phyloP scores from a whole-genome alignment of 169 alveolate genomes.

The Babesia ovis region DNA sequence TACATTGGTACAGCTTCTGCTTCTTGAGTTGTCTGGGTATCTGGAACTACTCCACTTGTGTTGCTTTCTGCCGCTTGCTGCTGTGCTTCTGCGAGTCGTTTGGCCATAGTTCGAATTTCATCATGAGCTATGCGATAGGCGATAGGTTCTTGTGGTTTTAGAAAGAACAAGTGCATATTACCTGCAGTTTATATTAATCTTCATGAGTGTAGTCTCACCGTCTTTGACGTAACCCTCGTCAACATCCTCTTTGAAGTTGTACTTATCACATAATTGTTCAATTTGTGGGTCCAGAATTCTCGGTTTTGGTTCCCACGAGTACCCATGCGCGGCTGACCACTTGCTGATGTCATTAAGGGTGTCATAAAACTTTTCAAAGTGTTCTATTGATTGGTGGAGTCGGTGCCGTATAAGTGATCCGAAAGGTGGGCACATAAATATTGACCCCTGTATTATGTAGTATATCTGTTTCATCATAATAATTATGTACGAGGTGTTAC shows the following conservation, averaged over 20 bases:
- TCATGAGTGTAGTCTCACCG: constrained; percentile 11
- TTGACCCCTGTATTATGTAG: constrained; percentile 66
- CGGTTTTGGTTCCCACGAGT: constrained; percentile 63
- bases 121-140: constrained; percentile 44
- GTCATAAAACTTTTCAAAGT: constrained; percentile 61
- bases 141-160: constrained; percentile 45
- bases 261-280: constrained; percentile 37
- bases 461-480: constrained; percentile 24
- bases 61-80: not conserved
- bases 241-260: constrained; percentile 30
- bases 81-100: constrained; percentile 7
- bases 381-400: constrained; percentile 49
- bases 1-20: too few species aligned
- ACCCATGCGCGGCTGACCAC: constrained; percentile 61
- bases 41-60: not conserved
- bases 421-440: constrained; percentile 66
- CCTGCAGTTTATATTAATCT: not conserved
- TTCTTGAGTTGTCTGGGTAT: not conserved
- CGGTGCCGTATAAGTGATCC: constrained; percentile 54
- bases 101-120: constrained; percentile 22
- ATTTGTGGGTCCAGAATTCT: constrained; percentile 37
- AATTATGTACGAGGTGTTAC: not conserved
- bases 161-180: constrained; percentile 41
- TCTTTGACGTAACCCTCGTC: constrained; percentile 30
- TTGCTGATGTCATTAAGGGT: constrained; percentile 45